Evolutionary conservation across 2,329 filamentous ascomycete species (phyloP).

Genomic region (Exophiala dermatitidis): DNA sequence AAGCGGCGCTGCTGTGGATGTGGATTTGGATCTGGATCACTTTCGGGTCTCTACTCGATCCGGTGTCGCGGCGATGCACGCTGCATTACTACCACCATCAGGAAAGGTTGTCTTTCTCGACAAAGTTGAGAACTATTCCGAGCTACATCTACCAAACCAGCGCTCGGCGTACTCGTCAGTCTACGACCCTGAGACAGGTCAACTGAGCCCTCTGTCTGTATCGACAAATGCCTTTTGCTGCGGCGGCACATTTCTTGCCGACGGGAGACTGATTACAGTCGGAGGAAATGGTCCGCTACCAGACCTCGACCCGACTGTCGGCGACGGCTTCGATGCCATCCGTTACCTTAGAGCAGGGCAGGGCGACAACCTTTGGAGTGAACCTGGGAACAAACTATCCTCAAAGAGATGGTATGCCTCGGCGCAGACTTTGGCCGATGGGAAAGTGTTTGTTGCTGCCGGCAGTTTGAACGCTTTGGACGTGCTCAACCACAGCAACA

Average conservation of each 20-base stretch:
- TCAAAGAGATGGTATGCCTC: constrained; percentile 56
- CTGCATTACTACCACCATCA: constrained; percentile 54
- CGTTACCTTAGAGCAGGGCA: constrained; percentile 47
- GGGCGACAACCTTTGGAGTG: constrained; percentile 45
- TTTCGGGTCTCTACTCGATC: constrained; percentile 48
- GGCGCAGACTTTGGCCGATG: constrained; percentile 52
- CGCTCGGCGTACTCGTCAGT: constrained; percentile 55
- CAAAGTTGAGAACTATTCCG: constrained; percentile 57
- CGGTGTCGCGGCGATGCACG: constrained; percentile 56
- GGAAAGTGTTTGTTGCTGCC: constrained; percentile 53
- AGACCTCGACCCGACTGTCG: constrained; percentile 52
- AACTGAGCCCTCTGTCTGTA: constrained; percentile 10
- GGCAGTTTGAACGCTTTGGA: constrained; percentile 54
- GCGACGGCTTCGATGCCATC: constrained; percentile 53
- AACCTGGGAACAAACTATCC: constrained; percentile 49
- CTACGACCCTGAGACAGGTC: constrained; percentile 49
- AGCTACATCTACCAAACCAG: constrained; percentile 48
- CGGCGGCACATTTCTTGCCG: constrained; percentile 52
- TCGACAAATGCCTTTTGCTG: constrained; percentile 56
- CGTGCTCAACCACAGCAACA: constrained; percentile 48
- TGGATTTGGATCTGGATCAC: constrained; percentile 12
- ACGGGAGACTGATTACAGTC: constrained; percentile 49
- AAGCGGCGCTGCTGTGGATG: not conserved
- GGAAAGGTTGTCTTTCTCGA: constrained; percentile 55
- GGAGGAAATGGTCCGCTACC: constrained; percentile 53